Percentiles rank a stretch among this genome's conserved stretches.
Conservation (phyloP, 1,284 basidiomycete species). For the Ustilago nuda region DNA sequence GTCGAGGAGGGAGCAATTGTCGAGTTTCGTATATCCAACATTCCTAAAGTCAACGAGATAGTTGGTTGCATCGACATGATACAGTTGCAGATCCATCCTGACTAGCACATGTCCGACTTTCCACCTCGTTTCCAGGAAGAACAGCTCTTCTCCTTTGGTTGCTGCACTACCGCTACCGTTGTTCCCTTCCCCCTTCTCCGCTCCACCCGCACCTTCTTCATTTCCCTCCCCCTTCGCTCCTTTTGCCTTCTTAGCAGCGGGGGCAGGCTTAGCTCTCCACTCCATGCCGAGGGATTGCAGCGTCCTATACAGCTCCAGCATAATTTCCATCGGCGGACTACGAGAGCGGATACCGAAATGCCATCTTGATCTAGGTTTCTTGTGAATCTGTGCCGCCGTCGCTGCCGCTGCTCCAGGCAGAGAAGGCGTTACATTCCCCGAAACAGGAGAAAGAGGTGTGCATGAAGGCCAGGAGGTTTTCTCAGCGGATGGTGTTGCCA, state of each 20-base stretch:
- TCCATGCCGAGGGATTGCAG: slow-evolving; percentile 94
- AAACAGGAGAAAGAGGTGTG: slow-evolving; percentile 25
- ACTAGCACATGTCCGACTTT: slow-evolving; percentile 75
- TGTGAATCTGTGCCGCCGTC: slow-evolving; percentile 40
- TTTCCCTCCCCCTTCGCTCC: background rate
- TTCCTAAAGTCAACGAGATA: slow-evolving; percentile 99
- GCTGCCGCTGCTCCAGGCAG: slow-evolving; percentile 31
- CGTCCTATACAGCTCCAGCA: slow-evolving; percentile 97
- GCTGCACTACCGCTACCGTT: slow-evolving; percentile 69
- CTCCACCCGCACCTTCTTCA: slow-evolving; percentile 25
- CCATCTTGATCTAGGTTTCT: slow-evolving; percentile 76
- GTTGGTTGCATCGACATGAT: slow-evolving; percentile 93
- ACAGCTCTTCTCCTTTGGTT: slow-evolving; percentile 75
- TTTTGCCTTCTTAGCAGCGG: slow-evolving; percentile 22
- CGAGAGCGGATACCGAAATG: slow-evolving; percentile 97
- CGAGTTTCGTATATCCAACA: slow-evolving; percentile 82
- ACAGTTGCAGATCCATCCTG: slow-evolving; percentile 95
- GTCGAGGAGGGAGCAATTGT: slow-evolving; percentile 11
- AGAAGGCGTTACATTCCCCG: slow-evolving; percentile 13
- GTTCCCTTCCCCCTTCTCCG: slow-evolving; percentile 9
- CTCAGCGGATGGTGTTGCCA: slow-evolving; percentile 45
- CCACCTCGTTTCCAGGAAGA: slow-evolving; percentile 93
- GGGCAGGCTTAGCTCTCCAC: slow-evolving; percentile 74
- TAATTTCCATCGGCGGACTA: slow-evolving; percentile 97
- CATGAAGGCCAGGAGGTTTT: slow-evolving; percentile 46